These are phyloP conservation scores for Coniophora puteana DNA, from an alignment of 1,284 basidiomycete species.

Conservation along the genomic window DNA sequence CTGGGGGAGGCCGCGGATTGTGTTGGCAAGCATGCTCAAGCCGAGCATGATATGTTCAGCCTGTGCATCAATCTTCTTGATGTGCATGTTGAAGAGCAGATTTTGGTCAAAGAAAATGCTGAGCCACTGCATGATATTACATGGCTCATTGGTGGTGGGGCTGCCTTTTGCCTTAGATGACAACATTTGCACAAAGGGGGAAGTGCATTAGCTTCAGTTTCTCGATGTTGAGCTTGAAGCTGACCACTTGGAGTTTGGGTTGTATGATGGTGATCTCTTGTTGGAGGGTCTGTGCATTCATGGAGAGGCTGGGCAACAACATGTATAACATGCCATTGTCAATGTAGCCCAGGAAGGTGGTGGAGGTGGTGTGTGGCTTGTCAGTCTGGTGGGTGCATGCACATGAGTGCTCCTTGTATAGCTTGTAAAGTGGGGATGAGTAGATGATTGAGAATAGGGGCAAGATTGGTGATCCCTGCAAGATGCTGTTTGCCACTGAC, in stretches of 20 bases:
- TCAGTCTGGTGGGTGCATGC: no score
- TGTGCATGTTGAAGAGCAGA: constrained; percentile 24
- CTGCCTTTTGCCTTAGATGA: constrained; percentile 9
- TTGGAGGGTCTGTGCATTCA: no score
- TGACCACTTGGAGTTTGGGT: neutral
- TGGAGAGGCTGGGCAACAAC: no score
- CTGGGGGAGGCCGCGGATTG: constrained; percentile 27
- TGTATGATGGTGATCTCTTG: no score
- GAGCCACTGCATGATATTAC: constrained; percentile 30
- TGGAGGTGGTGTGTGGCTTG: no score
- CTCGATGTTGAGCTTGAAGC: neutral
- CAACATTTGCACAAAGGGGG: no score
- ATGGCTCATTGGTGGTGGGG: constrained; percentile 10
- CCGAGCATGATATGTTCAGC: constrained; percentile 20
- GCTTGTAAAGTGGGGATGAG: no score
- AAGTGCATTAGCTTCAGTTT: constrained; percentile 2
- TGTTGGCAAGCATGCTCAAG: constrained; percentile 33
- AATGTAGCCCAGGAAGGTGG: no score
- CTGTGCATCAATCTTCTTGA: constrained; percentile 17
- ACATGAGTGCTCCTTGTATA: no score
- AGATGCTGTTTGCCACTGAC: constrained; percentile 15
- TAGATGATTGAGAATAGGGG: constrained; percentile 19
- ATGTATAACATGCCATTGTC: no score
- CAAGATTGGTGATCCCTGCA: constrained; percentile 20
- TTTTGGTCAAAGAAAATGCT: constrained; percentile 25